Conservation (phyloP, 495 filamentous ascomycete genomes). For the Hyaloscypha finlandica region DNA sequence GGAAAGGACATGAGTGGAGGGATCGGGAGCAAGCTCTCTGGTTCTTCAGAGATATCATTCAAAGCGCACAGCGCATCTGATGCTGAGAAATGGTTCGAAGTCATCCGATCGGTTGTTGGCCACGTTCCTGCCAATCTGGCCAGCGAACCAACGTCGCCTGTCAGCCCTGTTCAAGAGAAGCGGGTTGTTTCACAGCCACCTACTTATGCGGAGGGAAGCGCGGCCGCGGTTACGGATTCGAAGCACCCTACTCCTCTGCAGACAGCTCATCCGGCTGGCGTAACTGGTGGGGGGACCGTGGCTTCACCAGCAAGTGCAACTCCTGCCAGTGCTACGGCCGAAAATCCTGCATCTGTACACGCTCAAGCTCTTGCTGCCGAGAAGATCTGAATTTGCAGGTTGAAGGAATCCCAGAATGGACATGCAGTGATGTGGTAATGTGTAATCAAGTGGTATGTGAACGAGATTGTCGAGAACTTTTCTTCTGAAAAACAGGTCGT, state of each 20-base stretch:
- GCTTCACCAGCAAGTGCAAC: constrained; percentile 24
- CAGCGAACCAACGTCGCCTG: constrained; percentile 37
- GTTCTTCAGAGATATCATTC: constrained; percentile 54
- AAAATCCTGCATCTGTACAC: not conserved
- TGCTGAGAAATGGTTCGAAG: constrained; percentile 80
- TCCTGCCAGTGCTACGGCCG: constrained; percentile 12
- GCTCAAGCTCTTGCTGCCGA: not conserved
- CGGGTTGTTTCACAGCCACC: constrained; percentile 28
- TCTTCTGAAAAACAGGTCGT: not conserved
- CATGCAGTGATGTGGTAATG: not conserved
- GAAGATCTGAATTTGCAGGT: not conserved
- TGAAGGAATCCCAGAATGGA: not conserved
- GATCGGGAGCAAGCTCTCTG: constrained; percentile 53
- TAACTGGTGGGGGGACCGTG: constrained; percentile 31
- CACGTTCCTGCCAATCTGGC: constrained; percentile 16
- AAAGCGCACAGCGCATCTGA: constrained; percentile 71
- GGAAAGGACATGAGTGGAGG: constrained; percentile 74
- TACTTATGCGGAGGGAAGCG: constrained; percentile 13
- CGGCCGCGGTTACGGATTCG: not conserved
- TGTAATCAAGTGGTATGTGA: not conserved
- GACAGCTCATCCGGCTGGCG: constrained; percentile 30
- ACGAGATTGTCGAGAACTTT: not conserved
- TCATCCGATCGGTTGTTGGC: constrained; percentile 54
- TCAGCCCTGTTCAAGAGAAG: constrained; percentile 29
- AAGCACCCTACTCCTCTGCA: constrained; percentile 37